Evolutionary conservation across 2,329 filamentous ascomycete genomes (phyloP), one percentile per base, ranked within the genome.

Genomic region (Stagonosporopsis chrysanthemi): DNA sequence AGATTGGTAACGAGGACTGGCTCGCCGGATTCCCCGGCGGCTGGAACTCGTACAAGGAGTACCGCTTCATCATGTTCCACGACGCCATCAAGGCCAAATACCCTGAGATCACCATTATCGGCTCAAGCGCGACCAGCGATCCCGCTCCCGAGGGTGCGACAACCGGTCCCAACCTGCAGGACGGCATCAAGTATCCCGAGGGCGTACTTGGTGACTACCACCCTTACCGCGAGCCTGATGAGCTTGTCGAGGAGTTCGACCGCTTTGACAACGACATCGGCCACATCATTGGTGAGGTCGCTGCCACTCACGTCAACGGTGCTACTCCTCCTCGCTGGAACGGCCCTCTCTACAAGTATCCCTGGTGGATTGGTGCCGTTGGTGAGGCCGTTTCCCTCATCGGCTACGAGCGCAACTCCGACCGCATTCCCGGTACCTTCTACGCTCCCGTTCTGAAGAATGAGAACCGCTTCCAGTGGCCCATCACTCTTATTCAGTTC

Each of bases 371-470:
- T 46, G 86, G 85, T 24, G 79, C 83, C 8, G 84, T 90, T 2
- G 83, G 82, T 14, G 88, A 90, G 69, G 87, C 86, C 23, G 80
- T 90, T n/a, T 87, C 83, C 52, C 78, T 89, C 15, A 80, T 90
- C 60, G 84, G 86, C 17, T 84, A 85, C 28, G 88, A 90, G 79
- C 81, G 87, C 53, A 90, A 90, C 73, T 80, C 81, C 3, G 84
- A 88, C 63, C 80, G 82, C 19, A 80, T 88, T 41, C 80, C 81
- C 2, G 84, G 83, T 6, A 80, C 82, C 0, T 68, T 67, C 47
- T 71, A 73, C 52, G 72, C 73, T 1, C 73, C 74, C 0, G 63
- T 74, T 0, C 35, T 76, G 22, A 71, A 74, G 53, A 75, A 76
- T 59, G 63, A 70, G 51, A 73, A 76, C 59, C 63, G 67, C 15